A percentile compares a stretch with the other conserved stretches of the same genome.
Evolutionary conservation across 768 basidiomycete species (phyloP).

Genomic region (Podaxis sp.): DNA sequence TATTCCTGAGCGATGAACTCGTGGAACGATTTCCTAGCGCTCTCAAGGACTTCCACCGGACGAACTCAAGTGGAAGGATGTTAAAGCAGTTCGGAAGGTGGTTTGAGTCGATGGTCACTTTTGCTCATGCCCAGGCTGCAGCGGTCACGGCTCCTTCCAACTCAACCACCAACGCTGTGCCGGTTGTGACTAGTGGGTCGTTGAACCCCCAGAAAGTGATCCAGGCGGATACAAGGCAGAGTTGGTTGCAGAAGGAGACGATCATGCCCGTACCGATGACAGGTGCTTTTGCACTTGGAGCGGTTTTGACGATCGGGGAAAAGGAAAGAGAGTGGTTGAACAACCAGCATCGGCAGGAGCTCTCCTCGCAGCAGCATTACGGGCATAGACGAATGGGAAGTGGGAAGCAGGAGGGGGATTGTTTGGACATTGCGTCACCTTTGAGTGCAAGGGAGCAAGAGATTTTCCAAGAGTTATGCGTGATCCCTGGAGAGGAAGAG

Average conservation of each 20-base stretch:
- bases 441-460: slow-evolving; percentile 71
- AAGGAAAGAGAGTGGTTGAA: slow-evolving; percentile 8
- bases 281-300: slow-evolving; percentile 16
- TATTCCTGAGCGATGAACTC: slow-evolving; percentile 64
- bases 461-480: slow-evolving; percentile 66
- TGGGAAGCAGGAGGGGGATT: slow-evolving; percentile 18
- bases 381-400: slow-evolving; percentile 10
- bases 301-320: slow-evolving; percentile 11
- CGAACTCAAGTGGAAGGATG: slow-evolving; percentile 44
- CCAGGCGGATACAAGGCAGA: slow-evolving; percentile 19
- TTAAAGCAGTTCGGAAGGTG: slow-evolving; percentile 65
- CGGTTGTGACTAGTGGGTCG: slow-evolving; percentile 9
- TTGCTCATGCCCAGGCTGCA: slow-evolving; percentile 24
- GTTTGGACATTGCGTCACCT: slow-evolving; percentile 42
- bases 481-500: slow-evolving; percentile 39
- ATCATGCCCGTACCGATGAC: slow-evolving; percentile 11
- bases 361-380: background rate
- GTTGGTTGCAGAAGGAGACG: slow-evolving; percentile 19
- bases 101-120: slow-evolving; percentile 54
- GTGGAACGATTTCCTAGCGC: slow-evolving; percentile 64
- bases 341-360: background rate
- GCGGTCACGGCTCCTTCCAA: background rate
- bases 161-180: slow-evolving; percentile 19
- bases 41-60: slow-evolving; percentile 56
- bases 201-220: slow-evolving; percentile 21